Evolutionary conservation across 164 flowering plant genomes (phyloP).

Genomic region (Platanus orientalis): DNA sequence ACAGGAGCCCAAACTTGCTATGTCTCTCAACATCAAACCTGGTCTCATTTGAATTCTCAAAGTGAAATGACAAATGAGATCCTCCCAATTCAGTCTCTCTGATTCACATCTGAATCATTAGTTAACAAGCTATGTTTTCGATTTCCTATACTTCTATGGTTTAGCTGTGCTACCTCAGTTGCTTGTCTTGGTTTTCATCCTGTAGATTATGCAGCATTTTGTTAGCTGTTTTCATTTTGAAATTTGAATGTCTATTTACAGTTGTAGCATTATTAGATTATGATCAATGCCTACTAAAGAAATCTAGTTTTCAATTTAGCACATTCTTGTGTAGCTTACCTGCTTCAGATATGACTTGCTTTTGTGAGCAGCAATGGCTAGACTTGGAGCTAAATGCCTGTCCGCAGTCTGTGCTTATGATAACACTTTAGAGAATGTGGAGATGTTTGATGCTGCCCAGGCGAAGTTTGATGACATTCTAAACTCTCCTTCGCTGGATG

Average conservation of each 20-base stretch:
- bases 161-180: background rate
- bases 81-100: background rate
- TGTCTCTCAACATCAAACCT: too few relatives aligned
- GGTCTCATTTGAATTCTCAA: too few relatives aligned
- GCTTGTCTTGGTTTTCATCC: background rate
- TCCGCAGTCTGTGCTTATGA: constrained; percentile 85
- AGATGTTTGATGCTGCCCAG: constrained; percentile 74
- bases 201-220: too few relatives aligned
- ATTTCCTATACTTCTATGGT: background rate
- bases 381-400: constrained; percentile 87
- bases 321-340: constrained; percentile 8
- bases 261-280: too few relatives aligned
- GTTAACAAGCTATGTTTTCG: background rate
- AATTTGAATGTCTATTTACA: too few relatives aligned
- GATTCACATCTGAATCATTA: background rate
- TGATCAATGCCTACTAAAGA: too few relatives aligned
- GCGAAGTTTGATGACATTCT: constrained; percentile 88
- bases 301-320: background rate
- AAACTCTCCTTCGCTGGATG: constrained; percentile 71
- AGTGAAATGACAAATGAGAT: background rate
- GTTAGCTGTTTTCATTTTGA: too few relatives aligned
- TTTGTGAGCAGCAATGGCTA: constrained; percentile 55
- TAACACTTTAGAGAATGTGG: constrained; percentile 64
- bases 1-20: too few relatives aligned
- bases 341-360: constrained; percentile 11